Percentiles rank a stretch among this genome's conserved stretches.
Conservation (phyloP, 2,329 filamentous ascomycete species). For the Aspergillus aculeatinus region DNA sequence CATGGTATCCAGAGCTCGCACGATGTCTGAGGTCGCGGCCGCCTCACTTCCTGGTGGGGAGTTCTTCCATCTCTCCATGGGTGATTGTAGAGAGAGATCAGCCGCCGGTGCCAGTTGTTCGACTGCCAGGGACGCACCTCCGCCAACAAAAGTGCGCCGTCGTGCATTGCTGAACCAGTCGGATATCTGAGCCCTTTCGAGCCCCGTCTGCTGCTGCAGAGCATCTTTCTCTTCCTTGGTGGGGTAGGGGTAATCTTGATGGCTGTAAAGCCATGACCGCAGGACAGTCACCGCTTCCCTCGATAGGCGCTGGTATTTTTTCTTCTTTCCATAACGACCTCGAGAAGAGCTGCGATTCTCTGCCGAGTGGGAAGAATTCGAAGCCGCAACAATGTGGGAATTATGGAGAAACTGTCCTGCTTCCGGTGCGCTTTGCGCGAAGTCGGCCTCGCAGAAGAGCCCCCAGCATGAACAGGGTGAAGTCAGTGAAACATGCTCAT, state of each 20-base stretch:
- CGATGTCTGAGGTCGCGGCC: slow-evolving; percentile 60
- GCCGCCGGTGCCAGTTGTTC: slow-evolving; percentile 18
- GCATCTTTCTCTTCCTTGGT: slow-evolving; percentile 78
- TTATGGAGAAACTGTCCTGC: no score
- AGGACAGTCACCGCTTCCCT: slow-evolving; percentile 65
- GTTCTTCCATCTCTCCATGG: slow-evolving; percentile 64
- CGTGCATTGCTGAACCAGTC: slow-evolving; percentile 89
- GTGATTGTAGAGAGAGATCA: slow-evolving; percentile 52
- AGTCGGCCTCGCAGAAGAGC: no score
- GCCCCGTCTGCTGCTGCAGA: slow-evolving; percentile 70
- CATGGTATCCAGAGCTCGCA: slow-evolving; percentile 51
- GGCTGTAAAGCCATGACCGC: slow-evolving; percentile 76
- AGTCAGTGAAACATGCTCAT: no score
- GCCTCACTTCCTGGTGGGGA: slow-evolving; percentile 66
- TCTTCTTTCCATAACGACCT: no score
- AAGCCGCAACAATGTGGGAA: no score
- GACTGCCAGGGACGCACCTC: not conserved
- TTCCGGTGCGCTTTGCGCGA: no score
- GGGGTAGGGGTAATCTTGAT: slow-evolving; percentile 78
- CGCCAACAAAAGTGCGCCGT: slow-evolving; percentile 49
- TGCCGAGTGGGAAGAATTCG: not conserved
- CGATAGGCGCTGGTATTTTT: slow-evolving; percentile 2
- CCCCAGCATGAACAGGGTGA: no score
- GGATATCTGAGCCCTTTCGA: slow-evolving; percentile 78
- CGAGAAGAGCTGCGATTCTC: no score